phyloP scores from a whole-genome alignment of 2,329 filamentous ascomycete species.

The Phoma sp. region DNA sequence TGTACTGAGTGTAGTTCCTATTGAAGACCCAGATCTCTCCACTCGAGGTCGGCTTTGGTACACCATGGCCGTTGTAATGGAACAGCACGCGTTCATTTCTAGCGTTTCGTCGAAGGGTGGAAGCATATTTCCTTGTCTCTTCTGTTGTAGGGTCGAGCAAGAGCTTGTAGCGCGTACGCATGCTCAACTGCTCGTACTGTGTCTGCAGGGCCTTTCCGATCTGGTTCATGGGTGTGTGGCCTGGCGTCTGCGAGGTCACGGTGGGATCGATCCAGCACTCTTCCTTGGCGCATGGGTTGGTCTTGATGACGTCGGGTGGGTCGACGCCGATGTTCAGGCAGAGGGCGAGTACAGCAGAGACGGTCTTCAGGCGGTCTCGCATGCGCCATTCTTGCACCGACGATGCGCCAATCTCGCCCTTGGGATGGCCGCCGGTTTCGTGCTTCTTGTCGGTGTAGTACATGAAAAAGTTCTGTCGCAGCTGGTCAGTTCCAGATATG shows the following conservation, averaged over 20 bases:
- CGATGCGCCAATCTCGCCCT: conserved; percentile 59
- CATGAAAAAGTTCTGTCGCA: conserved; percentile 91
- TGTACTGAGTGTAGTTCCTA: conserved; percentile 98
- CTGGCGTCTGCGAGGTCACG: conserved; percentile 71
- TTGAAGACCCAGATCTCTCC: conserved; percentile 99
- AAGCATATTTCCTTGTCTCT: conserved; percentile 95
- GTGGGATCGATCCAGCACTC: conserved; percentile 98
- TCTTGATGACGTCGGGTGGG: conserved; percentile 95
- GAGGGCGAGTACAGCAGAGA: conserved; percentile 91
- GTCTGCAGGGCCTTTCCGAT: conserved; percentile 96
- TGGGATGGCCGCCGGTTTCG: conserved; percentile 89
- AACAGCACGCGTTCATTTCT: conserved; percentile 97
- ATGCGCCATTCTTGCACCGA: conserved; percentile 94
- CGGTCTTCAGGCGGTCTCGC: conserved; percentile 94
- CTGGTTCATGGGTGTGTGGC: conserved; percentile 84
- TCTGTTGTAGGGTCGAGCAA: conserved; percentile 96
- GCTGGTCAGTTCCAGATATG: conserved; percentile 19
- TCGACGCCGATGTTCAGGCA: conserved; percentile 98
- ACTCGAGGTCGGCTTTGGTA: conserved; percentile 92
- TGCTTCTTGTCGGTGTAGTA: conserved; percentile 99
- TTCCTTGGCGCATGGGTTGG: conserved; percentile 87
- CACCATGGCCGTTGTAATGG: conserved; percentile 98
- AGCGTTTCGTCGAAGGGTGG: conserved; percentile 86
- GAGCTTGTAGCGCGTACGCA: conserved; percentile 96
- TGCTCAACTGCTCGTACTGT: conserved; percentile 94